A percentile compares a stretch with the other conserved stretches of the same genome.
These are phyloP conservation scores for Crithidia thermophila DNA, from an alignment of 208 protist species.

Conservation along the genomic window DNA sequence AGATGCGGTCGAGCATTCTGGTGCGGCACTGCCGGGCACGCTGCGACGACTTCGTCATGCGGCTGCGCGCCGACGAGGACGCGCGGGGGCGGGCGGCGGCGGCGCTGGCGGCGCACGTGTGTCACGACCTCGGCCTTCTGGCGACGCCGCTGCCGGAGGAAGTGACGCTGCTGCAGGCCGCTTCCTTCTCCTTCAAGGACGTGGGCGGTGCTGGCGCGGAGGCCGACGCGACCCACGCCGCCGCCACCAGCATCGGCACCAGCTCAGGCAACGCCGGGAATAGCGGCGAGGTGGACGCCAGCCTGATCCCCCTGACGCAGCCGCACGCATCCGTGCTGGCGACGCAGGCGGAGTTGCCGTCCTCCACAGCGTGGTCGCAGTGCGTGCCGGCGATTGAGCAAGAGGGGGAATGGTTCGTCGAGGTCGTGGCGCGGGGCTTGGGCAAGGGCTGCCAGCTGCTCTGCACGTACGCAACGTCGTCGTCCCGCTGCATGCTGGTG, in stretches of 20 bases:
- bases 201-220: neutral
- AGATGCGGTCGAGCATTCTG: conserved; percentile 81
- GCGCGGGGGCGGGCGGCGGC: conserved; percentile 33
- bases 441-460: conserved; percentile 46
- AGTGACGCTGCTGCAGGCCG: conserved; percentile 37
- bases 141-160: conserved; percentile 60
- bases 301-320: conserved; percentile 33
- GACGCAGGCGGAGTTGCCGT: neutral
- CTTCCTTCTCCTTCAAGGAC: conserved; percentile 32
- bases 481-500: conserved; percentile 53
- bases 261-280: neutral
- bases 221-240: neutral
- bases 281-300: conserved; percentile 5
- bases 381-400: conserved; percentile 39
- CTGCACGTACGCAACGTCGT: conserved; percentile 39
- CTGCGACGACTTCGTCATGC: conserved; percentile 41
- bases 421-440: conserved; percentile 42
- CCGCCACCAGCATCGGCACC: neutral
- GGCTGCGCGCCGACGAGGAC: conserved; percentile 37
- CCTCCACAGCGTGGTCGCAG: conserved; percentile 15
- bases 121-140: conserved; percentile 43
- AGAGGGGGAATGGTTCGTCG: conserved; percentile 72
- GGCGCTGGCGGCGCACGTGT: conserved; percentile 31
- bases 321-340: conserved; percentile 22
- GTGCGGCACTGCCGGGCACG: conserved; percentile 62